Conservation (phyloP, 306 rosid species). For the Biancaea sappan region DNA sequence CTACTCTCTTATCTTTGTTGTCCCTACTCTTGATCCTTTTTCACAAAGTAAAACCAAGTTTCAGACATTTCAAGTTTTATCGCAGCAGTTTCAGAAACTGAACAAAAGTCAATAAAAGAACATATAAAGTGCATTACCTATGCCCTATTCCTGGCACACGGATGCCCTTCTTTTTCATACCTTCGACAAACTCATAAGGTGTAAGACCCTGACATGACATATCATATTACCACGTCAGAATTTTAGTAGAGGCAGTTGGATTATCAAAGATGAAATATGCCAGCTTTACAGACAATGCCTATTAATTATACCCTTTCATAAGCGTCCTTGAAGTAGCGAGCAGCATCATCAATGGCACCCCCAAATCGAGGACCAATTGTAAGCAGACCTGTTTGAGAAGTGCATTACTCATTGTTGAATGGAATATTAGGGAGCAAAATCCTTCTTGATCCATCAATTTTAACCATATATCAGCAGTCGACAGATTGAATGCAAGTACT, state of each 20-base stretch:
- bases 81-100: background rate
- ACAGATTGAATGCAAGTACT: conserved; percentile 14
- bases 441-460: conserved; percentile 11
- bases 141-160: conserved; percentile 96
- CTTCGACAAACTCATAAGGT: conserved; percentile 82
- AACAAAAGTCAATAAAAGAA: background rate
- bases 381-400: conserved; percentile 74
- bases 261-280: conserved; percentile 1
- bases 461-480: background rate
- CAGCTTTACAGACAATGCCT: conserved; percentile 18
- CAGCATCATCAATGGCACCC: conserved; percentile 89
- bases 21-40: conserved; percentile 85
- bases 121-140: conserved; percentile 45
- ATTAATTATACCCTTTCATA: conserved; percentile 56
- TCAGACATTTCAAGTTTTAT: conserved; percentile 19
- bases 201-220: conserved; percentile 59
- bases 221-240: conserved; percentile 5
- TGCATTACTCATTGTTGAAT: conserved; percentile 24
- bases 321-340: conserved; percentile 89
- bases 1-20: conserved; percentile 89
- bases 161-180: conserved; percentile 86
- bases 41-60: conserved; percentile 33
- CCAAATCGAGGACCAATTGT: conserved; percentile 95
- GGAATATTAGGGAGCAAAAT: conserved; percentile 19
- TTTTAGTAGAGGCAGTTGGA: background rate